Percentiles rank a stretch among this genome's conserved stretches.
These are phyloP conservation scores for Cinchona pubescens DNA, from an alignment of 257 asterid species.

Conservation along the genomic window DNA sequence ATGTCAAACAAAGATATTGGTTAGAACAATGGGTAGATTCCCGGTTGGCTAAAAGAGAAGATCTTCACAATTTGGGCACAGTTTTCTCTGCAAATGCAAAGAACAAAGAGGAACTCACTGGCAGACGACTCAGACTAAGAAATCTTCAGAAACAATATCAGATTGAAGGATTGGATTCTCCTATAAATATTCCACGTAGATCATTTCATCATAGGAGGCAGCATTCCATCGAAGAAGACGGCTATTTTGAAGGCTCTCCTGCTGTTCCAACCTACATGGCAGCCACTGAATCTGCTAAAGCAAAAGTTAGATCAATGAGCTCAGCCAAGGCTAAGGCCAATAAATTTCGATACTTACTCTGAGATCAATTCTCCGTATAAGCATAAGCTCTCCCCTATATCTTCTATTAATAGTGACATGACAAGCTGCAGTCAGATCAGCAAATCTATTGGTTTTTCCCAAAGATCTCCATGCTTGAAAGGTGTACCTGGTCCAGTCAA, in stretches of 20 bases:
- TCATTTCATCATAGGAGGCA: conserved; percentile 71
- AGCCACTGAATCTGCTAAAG: conserved; percentile 83
- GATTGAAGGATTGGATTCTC: conserved; percentile 44
- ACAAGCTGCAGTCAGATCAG: conserved; percentile 60
- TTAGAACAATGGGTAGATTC: conserved; percentile 87
- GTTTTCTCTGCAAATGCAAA: conserved; percentile 36
- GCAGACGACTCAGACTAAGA: conserved; percentile 28
- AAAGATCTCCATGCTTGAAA: conserved; percentile 66
- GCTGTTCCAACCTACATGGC: conserved; percentile 86
- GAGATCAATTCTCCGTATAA: conserved; percentile 78
- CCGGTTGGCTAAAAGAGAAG: conserved; percentile 66
- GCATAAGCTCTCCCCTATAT: conserved; percentile 72
- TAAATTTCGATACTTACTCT: conserved; percentile 63
- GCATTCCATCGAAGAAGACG: conserved; percentile 58
- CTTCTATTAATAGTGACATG: conserved; percentile 78
- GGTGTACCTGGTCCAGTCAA: conserved; percentile 55
- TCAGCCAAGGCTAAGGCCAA: conserved; percentile 80
- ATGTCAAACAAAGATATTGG: conserved; percentile 68
- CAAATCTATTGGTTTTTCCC: conserved; percentile 40
- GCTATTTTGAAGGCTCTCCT: conserved; percentile 48
- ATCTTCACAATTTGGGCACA: conserved; percentile 31
- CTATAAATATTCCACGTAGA: conserved; percentile 40
- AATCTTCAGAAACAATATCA: conserved; percentile 41
- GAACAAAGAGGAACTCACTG: conserved; percentile 43
- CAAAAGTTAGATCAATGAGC: conserved; percentile 75